Conservation (phyloP, 148 eudicot genomes). For the Polygonum maritimum region DNA sequence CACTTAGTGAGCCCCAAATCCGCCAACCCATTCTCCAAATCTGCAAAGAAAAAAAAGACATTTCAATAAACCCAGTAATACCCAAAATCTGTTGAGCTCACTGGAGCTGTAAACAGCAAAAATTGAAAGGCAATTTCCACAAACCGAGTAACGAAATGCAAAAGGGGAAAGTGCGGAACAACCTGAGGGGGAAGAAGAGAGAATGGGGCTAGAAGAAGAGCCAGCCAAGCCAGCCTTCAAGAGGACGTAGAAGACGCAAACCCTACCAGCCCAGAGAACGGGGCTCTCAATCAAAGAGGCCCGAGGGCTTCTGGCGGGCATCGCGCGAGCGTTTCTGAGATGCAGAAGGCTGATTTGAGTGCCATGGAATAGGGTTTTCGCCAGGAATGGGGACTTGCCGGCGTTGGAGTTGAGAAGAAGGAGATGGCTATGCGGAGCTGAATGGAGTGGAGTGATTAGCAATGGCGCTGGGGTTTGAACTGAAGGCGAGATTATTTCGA, state of each 20-base stretch:
- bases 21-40: conserved; percentile 29
- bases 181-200: conserved; percentile 20
- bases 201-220: conserved; percentile 60
- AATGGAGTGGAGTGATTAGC: conserved; percentile 9
- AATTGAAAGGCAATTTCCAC: background rate
- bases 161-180: background rate
- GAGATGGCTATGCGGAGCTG: conserved; percentile 9
- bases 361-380: conserved; percentile 31
- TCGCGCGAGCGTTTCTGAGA: conserved; percentile 9
- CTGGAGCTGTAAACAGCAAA: background rate
- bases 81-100: background rate
- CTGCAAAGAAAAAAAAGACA: conserved; percentile 15
- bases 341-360: conserved; percentile 9
- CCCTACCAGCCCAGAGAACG: conserved; percentile 71
- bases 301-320: background rate
- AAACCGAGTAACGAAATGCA: background rate
- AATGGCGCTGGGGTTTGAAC: background rate
- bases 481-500: background rate
- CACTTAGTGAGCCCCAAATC: conserved; percentile 83
- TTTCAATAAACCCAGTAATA: background rate
- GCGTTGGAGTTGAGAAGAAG: background rate
- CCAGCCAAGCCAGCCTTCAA: conserved; percentile 91
- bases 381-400: conserved; percentile 14
- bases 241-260: conserved; percentile 84
- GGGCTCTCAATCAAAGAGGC: conserved; percentile 70